Evolutionary conservation across 1,284 basidiomycete species (phyloP).

Genomic region (Leccinum fuscescens): DNA sequence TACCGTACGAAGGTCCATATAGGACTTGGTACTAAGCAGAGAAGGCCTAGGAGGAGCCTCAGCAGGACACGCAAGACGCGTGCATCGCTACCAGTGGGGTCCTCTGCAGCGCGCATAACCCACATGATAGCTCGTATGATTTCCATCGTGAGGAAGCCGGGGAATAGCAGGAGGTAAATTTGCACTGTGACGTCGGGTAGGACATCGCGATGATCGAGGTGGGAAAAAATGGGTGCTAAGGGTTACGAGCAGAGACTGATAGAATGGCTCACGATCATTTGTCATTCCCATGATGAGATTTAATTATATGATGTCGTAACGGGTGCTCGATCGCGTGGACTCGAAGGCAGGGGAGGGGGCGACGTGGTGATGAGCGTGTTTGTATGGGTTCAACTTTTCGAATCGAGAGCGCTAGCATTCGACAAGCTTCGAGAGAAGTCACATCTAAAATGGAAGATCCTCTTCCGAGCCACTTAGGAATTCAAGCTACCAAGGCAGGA

Average conservation of each 20-base stretch:
- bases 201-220: no score
- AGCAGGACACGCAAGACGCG: conserved; percentile 6
- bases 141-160: no score
- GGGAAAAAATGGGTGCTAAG: no score
- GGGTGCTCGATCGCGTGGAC: background rate
- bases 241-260: background rate
- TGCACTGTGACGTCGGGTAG: no score
- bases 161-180: no score
- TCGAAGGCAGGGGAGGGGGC: background rate
- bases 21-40: conserved; percentile 1
- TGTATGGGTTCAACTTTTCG: background rate
- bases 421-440: background rate
- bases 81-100: conserved; percentile 5
- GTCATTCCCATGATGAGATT: background rate
- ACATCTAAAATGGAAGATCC: conserved; percentile 8
- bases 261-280: background rate
- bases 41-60: background rate
- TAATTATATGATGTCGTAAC: background rate
- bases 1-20: conserved; percentile 2
- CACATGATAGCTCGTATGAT: fast-evolving
- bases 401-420: background rate
- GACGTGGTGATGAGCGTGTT: background rate
- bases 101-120: background rate
- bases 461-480: background rate
- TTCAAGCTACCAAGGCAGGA: background rate